Base-by-base conservation (phyloP, 2,329 filamentous ascomycete species). In the Nigrograna mackinnonii region DNA sequence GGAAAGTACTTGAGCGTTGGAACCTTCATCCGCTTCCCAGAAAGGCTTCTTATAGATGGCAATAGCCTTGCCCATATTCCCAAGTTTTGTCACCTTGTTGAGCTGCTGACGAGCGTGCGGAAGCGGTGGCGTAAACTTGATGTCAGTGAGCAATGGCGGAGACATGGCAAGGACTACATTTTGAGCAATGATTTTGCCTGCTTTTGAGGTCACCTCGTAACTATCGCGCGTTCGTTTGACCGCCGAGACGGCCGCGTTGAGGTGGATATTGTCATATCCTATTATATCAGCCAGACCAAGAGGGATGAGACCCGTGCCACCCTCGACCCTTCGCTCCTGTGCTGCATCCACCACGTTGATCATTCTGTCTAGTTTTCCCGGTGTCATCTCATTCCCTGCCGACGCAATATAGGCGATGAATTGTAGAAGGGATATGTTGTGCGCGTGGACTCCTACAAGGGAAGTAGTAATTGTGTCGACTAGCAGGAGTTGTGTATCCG, bases 1-100 rank as follows among this genome's bases (percentile, higher is more conserved):
- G 5, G 44, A 50, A 16, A 55, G 20, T 13, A 47, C 50, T 38
- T 58, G 54, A 2, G 79, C 80, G 44, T 71, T 76, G n/a, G n/a
- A n/a, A 24, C 74, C 67, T 0, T 73, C 71, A 1, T 58, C 43
- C 0, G 65, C 53, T 1, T 65, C 55, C 79, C 79, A 82, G 56
- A 72, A 80, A 0, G 76, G 72, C 4, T 55, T 54, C 1, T 57
- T 42, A 57, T 74, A 80, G 21, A 72, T 62, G 7, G 76, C 52
- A 39, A 82, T 77, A 5, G 71, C 72, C 55, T 83, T 82, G 37
- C 70, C 73, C 50, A 79, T 79, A 46, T 74, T 74, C 3, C 78
- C 77, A 28, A 74, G 70, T 0, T 49, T 57, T 5, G 67, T 67
- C 0, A 68, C 62, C 3, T 69, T 51, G 11, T 62, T 49, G 32